These are phyloP conservation scores for Dictyostelium brefeldianum DNA, from an alignment of 78 protist genomes.

Conservation along the genomic window DNA sequence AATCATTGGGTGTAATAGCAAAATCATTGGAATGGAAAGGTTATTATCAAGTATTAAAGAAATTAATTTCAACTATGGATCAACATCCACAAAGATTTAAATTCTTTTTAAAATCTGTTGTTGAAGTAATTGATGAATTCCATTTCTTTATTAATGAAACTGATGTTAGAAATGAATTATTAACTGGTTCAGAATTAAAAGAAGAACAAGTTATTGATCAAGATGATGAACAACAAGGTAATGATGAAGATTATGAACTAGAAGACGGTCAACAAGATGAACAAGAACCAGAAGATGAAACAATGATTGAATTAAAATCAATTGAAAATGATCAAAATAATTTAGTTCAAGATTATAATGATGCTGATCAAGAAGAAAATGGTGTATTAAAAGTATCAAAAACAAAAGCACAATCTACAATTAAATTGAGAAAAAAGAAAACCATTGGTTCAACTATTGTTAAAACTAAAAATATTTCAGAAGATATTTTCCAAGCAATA, in stretches of 20 bases:
- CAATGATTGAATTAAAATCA: background rate
- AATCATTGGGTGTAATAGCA: conserved; percentile 41
- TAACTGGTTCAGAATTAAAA: conserved; percentile 29
- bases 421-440: conserved; percentile 19
- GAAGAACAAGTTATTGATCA: background rate
- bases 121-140: conserved; percentile 72
- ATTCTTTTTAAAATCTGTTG: conserved; percentile 42
- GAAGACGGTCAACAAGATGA: background rate
- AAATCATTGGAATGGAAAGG: conserved; percentile 47
- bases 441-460: background rate
- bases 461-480: conserved; percentile 31
- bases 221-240: background rate
- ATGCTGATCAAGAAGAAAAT: conserved; percentile 14
- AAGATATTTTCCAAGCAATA: conserved; percentile 59
- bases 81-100: conserved; percentile 33
- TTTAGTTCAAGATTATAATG: conserved; percentile 7
- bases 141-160: conserved; percentile 57
- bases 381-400: conserved; percentile 20
- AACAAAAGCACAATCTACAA: background rate
- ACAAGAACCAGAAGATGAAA: background rate
- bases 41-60: conserved; percentile 27
- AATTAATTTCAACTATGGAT: conserved; percentile 40
- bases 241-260: background rate
- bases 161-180: conserved; percentile 25
- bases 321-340: background rate